Base-by-base conservation (phyloP, 352 stramenopile genomes). In the Phytophthora uliginosa region DNA sequence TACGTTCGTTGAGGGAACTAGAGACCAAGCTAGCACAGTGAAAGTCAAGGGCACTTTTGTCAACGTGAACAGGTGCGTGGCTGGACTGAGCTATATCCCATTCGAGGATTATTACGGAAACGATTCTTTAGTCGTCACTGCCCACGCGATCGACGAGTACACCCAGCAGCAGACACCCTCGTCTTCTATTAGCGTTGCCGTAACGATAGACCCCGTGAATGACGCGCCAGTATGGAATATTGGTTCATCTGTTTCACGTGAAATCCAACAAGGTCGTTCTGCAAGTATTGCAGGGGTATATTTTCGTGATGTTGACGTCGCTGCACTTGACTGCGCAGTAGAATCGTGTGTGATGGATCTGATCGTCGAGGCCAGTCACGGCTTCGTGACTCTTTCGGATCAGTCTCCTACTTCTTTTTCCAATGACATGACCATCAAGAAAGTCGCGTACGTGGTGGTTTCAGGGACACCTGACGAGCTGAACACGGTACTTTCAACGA, bases 211-310 rank as follows among this genome's bases (percentile, higher is more conserved):
- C 15, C 63, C 84, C 1, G 71, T 92, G 3, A 94, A 94, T 57
- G 84, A 94, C 42, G 33, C 77, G 3, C 87, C 87, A 7, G 57
- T 82, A 47, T 95, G 87, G 87, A 84, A 64, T 33, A 50, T 80
- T 13, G 74, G 79, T 24, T 71, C 63, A 22, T 65, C 42, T 36
- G 57, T 63, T 26, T 50, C 61, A 38, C 66, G 69, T 66, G 40
- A 66, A 33, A 57, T 77, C n/a, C 68, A 74, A 33, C 71, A 79
- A 66, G 40, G 48, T 33, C 58, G 63, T n/a, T 66, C 40, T 15
- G 60, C 71, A 31, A 84, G 75, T 8, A 71, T 93, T 36, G 26
- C 50, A 7, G 78, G 79, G n/a, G 60, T 93, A 18, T 70, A 56
- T 7, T 77, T 95, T 50, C 20, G 61, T 3, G 88, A 95, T 60